Evolutionary conservation across 2,329 filamentous ascomycete genomes (phyloP).

Genomic region (Colletotrichum orbiculare): DNA sequence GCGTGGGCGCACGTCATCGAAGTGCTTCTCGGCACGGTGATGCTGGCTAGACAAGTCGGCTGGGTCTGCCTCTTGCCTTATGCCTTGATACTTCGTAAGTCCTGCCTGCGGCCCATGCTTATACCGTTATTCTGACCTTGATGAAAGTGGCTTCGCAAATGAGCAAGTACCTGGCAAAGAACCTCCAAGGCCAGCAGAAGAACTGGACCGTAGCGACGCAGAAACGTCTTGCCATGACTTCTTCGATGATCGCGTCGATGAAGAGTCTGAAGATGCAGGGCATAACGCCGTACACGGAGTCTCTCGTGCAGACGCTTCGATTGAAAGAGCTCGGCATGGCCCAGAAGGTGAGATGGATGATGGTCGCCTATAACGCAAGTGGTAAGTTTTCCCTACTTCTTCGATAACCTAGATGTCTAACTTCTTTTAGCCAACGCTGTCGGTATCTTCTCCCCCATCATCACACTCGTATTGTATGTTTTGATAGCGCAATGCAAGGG

Average conservation of each 20-base stretch:
- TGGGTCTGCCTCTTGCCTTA: constrained; percentile 43
- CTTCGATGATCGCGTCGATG: constrained; percentile 45
- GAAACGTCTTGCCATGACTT: constrained; percentile 44
- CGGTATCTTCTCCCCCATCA: constrained; percentile 34
- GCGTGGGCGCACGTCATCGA: constrained; percentile 39
- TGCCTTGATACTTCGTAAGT: constrained; percentile 50
- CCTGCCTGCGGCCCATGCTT: not conserved
- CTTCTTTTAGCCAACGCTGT: constrained; percentile 34
- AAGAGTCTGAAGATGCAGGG: constrained; percentile 52
- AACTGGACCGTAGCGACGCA: constrained; percentile 37
- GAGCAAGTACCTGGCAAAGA: constrained; percentile 18
- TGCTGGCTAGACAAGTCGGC: constrained; percentile 39
- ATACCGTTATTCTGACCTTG: not conserved
- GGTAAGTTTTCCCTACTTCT: constrained; percentile 7
- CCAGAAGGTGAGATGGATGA: constrained; percentile 35
- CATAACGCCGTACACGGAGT: constrained; percentile 43
- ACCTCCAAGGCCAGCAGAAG: constrained; percentile 20
- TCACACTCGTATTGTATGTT: constrained; percentile 14
- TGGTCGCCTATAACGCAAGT: constrained; percentile 28
- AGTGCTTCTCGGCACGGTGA: constrained; percentile 31
- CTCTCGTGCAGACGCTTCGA: constrained; percentile 47
- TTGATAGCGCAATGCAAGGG: not conserved
- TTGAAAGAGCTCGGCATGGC: constrained; percentile 42
- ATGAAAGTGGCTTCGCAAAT: constrained; percentile 14
- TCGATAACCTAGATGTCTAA: not conserved